Evolutionary conservation across 495 filamentous ascomycete species (phyloP).

Genomic region (Aspergillus asperescens): DNA sequence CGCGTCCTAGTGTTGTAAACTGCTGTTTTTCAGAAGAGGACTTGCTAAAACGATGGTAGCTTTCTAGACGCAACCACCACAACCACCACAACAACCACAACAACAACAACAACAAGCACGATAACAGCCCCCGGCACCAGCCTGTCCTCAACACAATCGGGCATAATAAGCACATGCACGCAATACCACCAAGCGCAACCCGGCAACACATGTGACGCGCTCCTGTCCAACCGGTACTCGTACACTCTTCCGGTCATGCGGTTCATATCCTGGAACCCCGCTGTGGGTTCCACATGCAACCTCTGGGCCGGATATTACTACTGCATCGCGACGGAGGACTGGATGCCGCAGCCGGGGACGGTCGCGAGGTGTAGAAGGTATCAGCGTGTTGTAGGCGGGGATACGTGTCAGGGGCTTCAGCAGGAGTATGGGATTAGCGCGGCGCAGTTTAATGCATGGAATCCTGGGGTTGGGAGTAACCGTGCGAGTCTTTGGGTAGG

Average conservation of each 20-base stretch:
- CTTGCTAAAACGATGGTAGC: too few relatives aligned
- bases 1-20: too few relatives aligned
- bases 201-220: neutral
- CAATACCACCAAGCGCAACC: neutral
- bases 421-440: slow-evolving; percentile 3
- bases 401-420: slow-evolving; percentile 11
- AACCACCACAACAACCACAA: slow-evolving; percentile 2
- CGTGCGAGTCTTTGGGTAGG: slow-evolving; percentile 9
- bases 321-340: slow-evolving; percentile 1
- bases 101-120: neutral
- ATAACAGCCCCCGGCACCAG: neutral
- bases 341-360: slow-evolving; percentile 1
- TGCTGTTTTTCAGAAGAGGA: too few relatives aligned
- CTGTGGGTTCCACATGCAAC: neutral
- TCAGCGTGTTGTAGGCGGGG: slow-evolving; percentile 1
- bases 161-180: neutral
- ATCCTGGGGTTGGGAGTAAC: slow-evolving; percentile 4
- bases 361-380: slow-evolving; percentile 5
- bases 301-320: slow-evolving; percentile 7
- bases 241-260: neutral
- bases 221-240: slow-evolving; percentile 1
- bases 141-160: slow-evolving; percentile 2
- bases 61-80: too few relatives aligned
- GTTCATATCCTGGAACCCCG: slow-evolving; percentile 7
- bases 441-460: slow-evolving; percentile 12